Evolutionary conservation across 176 grass and related monocot genomes (phyloP).

Genomic region (Themeda triandra): DNA sequence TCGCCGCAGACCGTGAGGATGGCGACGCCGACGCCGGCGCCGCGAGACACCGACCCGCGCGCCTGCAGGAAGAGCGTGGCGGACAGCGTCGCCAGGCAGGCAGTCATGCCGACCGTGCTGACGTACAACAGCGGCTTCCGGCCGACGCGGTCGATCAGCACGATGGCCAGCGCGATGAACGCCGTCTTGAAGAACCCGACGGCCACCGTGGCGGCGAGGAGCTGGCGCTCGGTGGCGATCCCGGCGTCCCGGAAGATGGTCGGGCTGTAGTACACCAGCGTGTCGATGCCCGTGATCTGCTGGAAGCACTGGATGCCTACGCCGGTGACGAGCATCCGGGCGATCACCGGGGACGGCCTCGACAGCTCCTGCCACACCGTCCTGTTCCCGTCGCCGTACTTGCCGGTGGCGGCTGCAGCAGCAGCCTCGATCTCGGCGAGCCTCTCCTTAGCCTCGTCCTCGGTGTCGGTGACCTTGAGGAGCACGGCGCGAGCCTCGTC

Average conservation of each 20-base stretch:
- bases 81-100: constrained; percentile 46
- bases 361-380: constrained; percentile 64
- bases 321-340: constrained; percentile 51
- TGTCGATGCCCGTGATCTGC: constrained; percentile 69
- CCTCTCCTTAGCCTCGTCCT: constrained; percentile 49
- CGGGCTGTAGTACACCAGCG: constrained; percentile 71
- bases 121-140: constrained; percentile 65
- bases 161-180: constrained; percentile 64
- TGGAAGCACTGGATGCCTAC: constrained; percentile 71
- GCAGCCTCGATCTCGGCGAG: constrained; percentile 67
- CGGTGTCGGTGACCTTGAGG: constrained; percentile 42
- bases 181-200: constrained; percentile 71
- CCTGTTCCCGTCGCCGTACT: constrained; percentile 35
- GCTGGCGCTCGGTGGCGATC: constrained; percentile 40
- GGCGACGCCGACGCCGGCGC: constrained; percentile 30
- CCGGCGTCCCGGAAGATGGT: constrained; percentile 68
- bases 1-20: constrained; percentile 67
- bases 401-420: constrained; percentile 15
- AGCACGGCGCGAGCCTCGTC: constrained; percentile 61
- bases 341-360: constrained; percentile 50
- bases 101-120: constrained; percentile 74
- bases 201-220: constrained; percentile 62
- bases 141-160: constrained; percentile 52
- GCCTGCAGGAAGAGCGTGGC: constrained; percentile 33
- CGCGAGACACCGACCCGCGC: constrained; percentile 20